Conservation (phyloP, 1,284 basidiomycete species). For the Ustilago vetiveriae region DNA sequence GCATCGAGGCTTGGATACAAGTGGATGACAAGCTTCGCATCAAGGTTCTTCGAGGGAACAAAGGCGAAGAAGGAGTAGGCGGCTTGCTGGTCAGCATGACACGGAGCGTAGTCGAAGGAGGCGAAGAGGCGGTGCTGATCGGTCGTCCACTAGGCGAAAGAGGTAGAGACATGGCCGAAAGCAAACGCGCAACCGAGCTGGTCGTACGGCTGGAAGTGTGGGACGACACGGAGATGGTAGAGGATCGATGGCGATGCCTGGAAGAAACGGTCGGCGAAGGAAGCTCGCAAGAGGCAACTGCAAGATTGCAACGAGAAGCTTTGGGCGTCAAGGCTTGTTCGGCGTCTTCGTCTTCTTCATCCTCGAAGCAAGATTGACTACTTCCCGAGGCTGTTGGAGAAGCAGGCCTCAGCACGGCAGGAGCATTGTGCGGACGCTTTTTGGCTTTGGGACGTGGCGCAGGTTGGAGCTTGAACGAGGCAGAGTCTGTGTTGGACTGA, state of each 20-base stretch:
- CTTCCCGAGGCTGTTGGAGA: no score
- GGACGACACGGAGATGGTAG: constrained; percentile 13
- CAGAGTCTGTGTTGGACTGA: constrained; percentile 20
- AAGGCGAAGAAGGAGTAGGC: constrained; percentile 21
- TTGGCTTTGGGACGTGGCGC: constrained; percentile 33
- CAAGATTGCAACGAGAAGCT: constrained; percentile 4
- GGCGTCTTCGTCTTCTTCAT: constrained; percentile 13
- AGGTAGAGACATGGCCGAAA: constrained; percentile 9
- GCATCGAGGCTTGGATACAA: constrained; percentile 7
- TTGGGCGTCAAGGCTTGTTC: constrained; percentile 10
- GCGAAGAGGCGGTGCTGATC: background rate
- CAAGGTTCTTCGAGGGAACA: constrained; percentile 31
- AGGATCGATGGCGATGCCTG: constrained; percentile 6
- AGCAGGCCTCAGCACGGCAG: no score
- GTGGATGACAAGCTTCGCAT: constrained; percentile 34
- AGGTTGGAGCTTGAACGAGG: constrained; percentile 35
- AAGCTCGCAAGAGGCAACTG: background rate
- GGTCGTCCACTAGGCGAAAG: constrained; percentile 3
- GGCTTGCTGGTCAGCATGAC: constrained; percentile 18
- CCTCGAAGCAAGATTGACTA: constrained; percentile 21
- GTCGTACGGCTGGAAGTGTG: background rate
- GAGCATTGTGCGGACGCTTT: constrained; percentile 22
- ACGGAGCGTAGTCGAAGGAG: constrained; percentile 4
- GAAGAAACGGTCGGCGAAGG: background rate
- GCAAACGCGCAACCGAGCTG: constrained; percentile 11